phyloP scores from a whole-genome alignment of 2,329 filamentous ascomycete species.

The Penicillium janthinellum region DNA sequence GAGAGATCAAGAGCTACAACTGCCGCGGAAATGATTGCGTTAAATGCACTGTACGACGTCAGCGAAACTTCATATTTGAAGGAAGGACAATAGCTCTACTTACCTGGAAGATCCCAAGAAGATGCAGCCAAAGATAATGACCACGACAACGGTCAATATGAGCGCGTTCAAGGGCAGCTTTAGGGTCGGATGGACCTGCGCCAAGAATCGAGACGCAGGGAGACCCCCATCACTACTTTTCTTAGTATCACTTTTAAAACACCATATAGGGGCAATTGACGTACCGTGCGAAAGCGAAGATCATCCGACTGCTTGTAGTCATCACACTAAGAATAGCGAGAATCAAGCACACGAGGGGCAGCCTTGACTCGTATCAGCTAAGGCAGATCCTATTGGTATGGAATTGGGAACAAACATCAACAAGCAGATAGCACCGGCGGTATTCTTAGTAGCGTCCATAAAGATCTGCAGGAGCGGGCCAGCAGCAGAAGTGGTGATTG shows the following conservation, averaged over 20 bases:
- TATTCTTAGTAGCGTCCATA: slow-evolving; percentile 62
- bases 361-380: slow-evolving; percentile 25
- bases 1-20: slow-evolving; percentile 72
- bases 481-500: slow-evolving; percentile 56
- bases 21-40: slow-evolving; percentile 68
- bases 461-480: slow-evolving; percentile 65
- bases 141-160: slow-evolving; percentile 59
- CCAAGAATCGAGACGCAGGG: slow-evolving; percentile 61
- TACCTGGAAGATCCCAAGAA: slow-evolving; percentile 62
- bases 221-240: slow-evolving; percentile 60
- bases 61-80: background rate
- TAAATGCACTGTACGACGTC: slow-evolving; percentile 59
- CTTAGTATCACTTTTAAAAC: too few relatives aligned
- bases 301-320: slow-evolving; percentile 41
- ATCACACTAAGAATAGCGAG: slow-evolving; percentile 38
- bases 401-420: slow-evolving; percentile 51
- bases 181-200: slow-evolving; percentile 61
- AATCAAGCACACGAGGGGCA: slow-evolving; percentile 36
- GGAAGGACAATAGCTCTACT: slow-evolving; percentile 6
- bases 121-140: slow-evolving; percentile 69
- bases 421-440: slow-evolving; percentile 62
- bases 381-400: background rate
- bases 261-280: too few relatives aligned
- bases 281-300: slow-evolving; percentile 37
- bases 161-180: slow-evolving; percentile 68